Percentiles rank a stretch among this genome's conserved stretches.
Evolutionary conservation across 768 basidiomycete genomes (phyloP).

Genomic region (Sarcomyxa edulis): DNA sequence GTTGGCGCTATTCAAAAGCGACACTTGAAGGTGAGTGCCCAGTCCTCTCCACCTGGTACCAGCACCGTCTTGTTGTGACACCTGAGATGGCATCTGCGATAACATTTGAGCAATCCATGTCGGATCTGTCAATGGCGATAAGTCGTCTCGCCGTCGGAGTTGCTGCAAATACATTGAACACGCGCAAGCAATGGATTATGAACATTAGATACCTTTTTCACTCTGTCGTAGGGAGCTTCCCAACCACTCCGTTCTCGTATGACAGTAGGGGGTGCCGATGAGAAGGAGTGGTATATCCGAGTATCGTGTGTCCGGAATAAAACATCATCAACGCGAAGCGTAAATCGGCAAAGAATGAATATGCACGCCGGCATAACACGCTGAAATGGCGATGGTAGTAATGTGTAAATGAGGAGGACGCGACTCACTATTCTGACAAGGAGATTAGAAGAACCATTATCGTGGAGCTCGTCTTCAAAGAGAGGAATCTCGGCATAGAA

Average conservation of each 20-base stretch:
- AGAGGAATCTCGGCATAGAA: slow-evolving; percentile 95
- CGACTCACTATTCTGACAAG: slow-evolving; percentile 80
- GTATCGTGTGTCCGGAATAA: slow-evolving; percentile 90
- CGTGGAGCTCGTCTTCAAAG: slow-evolving; percentile 96
- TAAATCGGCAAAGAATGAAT: slow-evolving; percentile 86
- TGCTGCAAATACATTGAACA: slow-evolving; percentile 32
- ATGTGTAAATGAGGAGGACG: neutral
- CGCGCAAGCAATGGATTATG: neutral
- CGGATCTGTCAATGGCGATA: slow-evolving; percentile 84
- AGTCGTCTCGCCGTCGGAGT: slow-evolving; percentile 70
- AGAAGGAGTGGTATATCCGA: slow-evolving; percentile 83
- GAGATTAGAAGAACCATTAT: slow-evolving; percentile 86
- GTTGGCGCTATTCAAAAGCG: slow-evolving; percentile 19
- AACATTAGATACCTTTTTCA: slow-evolving; percentile 58
- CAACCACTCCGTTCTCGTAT: slow-evolving; percentile 84
- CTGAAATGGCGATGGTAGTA: slow-evolving; percentile 33
- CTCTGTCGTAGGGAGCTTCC: slow-evolving; percentile 82
- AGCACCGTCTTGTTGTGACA: slow-evolving; percentile 57
- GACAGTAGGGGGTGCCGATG: slow-evolving; percentile 51
- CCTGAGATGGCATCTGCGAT: slow-evolving; percentile 51
- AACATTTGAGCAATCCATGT: slow-evolving; percentile 76
- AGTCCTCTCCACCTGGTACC: slow-evolving; percentile 86
- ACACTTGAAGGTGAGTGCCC: slow-evolving; percentile 57
- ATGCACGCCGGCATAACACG: slow-evolving; percentile 96
- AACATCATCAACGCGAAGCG: slow-evolving; percentile 92